These are phyloP conservation scores for Westerdykella aurantiaca DNA, from an alignment of 2,329 filamentous ascomycete species.

Conservation along the genomic window DNA sequence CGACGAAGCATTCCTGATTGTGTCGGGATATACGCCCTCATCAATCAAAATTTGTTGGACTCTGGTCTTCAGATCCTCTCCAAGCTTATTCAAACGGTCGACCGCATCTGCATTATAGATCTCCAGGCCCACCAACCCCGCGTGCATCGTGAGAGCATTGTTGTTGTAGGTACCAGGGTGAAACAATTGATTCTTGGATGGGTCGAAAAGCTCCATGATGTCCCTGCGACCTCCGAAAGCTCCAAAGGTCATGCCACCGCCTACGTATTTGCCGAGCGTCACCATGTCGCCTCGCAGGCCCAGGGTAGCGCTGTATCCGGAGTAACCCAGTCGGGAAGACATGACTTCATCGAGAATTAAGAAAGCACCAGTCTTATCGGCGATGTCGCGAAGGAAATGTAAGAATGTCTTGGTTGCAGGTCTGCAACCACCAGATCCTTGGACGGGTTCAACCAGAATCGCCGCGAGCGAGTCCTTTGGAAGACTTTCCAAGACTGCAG, in stretches of 20 bases:
- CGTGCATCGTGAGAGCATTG: no score
- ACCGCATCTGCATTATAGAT: no score
- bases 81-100: no score
- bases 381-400: constrained; percentile 44
- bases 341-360: constrained; percentile 62
- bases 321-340: constrained; percentile 18
- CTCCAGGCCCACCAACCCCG: no score
- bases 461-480: no score
- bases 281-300: constrained; percentile 40
- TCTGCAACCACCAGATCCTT: constrained; percentile 57
- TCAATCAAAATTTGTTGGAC: no score
- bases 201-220: constrained; percentile 56
- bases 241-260: constrained; percentile 61
- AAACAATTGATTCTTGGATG: constrained; percentile 42
- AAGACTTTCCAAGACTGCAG: constrained; percentile 41
- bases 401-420: constrained; percentile 50
- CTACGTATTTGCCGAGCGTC: constrained; percentile 62
- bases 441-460: constrained; percentile 62
- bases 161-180: constrained; percentile 66
- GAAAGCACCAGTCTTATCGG: constrained; percentile 48
- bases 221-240: constrained; percentile 58
- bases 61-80: no score
- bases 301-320: constrained; percentile 17
- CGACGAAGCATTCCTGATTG: no score
- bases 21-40: no score